Percentiles rank a stretch among this genome's conserved stretches.
These are phyloP conservation scores for Termitomyces sp. DNA, from an alignment of 768 basidiomycete genomes.

Conservation along the genomic window DNA sequence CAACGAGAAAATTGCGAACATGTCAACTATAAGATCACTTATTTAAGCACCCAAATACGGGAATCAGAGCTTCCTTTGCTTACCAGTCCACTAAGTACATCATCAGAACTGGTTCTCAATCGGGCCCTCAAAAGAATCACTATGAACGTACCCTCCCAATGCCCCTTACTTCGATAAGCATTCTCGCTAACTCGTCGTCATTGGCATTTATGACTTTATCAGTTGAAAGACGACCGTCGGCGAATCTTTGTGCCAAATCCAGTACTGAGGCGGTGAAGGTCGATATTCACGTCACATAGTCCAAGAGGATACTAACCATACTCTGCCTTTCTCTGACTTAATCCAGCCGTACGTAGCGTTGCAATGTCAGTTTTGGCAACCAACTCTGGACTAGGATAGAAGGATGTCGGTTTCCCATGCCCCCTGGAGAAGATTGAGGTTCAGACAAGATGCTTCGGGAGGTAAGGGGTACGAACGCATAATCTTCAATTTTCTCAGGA, in stretches of 20 bases:
- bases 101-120: slow-evolving; percentile 10
- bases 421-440: slow-evolving; percentile 14
- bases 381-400: slow-evolving; percentile 72
- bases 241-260: slow-evolving; percentile 78
- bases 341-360: slow-evolving; percentile 67
- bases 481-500: slow-evolving; percentile 63
- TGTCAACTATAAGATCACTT: slow-evolving; percentile 59
- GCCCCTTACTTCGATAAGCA: slow-evolving; percentile 76
- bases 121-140: background rate
- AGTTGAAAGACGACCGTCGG: slow-evolving; percentile 76
- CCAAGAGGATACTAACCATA: slow-evolving; percentile 56
- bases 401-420: slow-evolving; percentile 26
- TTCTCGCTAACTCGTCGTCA: slow-evolving; percentile 74
- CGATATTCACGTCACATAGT: background rate
- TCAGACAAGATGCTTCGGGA: slow-evolving; percentile 11
- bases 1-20: slow-evolving; percentile 90
- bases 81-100: slow-evolving; percentile 67
- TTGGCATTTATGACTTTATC: slow-evolving; percentile 64
- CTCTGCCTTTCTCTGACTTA: slow-evolving; percentile 86
- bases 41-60: background rate
- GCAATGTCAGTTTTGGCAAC: slow-evolving; percentile 61
- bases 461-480: slow-evolving; percentile 33
- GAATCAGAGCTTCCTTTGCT: slow-evolving; percentile 1
- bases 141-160: slow-evolving; percentile 62
- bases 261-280: slow-evolving; percentile 45